A percentile compares a stretch with the other conserved stretches of the same genome.
Conservation (phyloP, 148 eudicot species). For the Agrostemma githago region DNA sequence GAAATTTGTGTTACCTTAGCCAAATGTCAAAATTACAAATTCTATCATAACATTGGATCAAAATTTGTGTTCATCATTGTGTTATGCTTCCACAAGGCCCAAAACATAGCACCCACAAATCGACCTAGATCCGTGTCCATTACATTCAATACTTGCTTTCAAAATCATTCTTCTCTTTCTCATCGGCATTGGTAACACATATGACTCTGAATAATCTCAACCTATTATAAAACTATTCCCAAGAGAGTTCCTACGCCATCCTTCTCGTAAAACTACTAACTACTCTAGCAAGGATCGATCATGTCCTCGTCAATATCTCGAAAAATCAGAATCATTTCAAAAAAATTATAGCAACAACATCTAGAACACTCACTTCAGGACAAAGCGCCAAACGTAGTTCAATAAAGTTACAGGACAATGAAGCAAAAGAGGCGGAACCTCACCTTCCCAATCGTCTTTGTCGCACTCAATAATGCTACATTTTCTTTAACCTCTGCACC, state of each 20-base stretch:
- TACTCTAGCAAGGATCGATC: not conserved
- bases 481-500: conserved; percentile 56
- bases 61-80: not conserved
- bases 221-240: not conserved
- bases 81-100: not conserved
- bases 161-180: no score
- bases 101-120: not conserved
- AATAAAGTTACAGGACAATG: not conserved
- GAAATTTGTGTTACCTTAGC: not conserved
- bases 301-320: not conserved
- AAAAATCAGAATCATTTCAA: not conserved
- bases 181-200: not conserved
- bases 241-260: not conserved
- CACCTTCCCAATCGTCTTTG: conserved; percentile 58
- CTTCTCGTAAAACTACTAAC: not conserved
- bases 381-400: not conserved
- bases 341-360: not conserved
- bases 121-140: not conserved
- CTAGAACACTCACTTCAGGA: not conserved
- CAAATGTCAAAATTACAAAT: not conserved
- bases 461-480: conserved; percentile 42
- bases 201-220: not conserved
- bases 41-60: not conserved
- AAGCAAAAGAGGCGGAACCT: not conserved
- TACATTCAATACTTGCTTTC: not conserved